Conservation (phyloP, 352 stramenopile species). For the Globisporangium splendens region DNA sequence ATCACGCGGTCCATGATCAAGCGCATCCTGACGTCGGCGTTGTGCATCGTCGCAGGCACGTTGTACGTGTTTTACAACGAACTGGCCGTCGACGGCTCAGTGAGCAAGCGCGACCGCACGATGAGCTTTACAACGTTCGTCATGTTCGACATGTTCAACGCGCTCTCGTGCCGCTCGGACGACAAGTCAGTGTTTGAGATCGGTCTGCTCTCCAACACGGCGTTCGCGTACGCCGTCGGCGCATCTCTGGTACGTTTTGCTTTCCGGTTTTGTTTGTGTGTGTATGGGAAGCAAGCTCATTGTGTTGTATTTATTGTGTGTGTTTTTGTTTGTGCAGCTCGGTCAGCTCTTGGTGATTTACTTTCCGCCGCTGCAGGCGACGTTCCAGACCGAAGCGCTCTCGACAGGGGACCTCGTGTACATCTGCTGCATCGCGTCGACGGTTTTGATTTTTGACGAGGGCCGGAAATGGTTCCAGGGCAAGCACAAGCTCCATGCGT, state of each 20-base stretch:
- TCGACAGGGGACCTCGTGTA: conserved; percentile 90
- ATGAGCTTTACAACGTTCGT: conserved; percentile 99
- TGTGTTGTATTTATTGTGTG: conserved; percentile 2
- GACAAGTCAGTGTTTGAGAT: conserved; percentile 94
- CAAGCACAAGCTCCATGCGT: conserved; percentile 27
- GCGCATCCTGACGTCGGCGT: conserved; percentile 62
- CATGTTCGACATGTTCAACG: conserved; percentile 98
- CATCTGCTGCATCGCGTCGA: conserved; percentile 90
- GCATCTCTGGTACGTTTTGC: conserved; percentile 69
- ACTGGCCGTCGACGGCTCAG: conserved; percentile 77
- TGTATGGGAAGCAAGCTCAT: background rate
- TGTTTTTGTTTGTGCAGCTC: conserved; percentile 33
- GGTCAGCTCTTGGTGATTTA: conserved; percentile 97
- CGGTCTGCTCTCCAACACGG: conserved; percentile 89
- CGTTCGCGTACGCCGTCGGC: conserved; percentile 92
- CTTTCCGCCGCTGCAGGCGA: conserved; percentile 92
- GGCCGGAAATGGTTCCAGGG: conserved; percentile 86
- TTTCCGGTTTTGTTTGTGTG: background rate
- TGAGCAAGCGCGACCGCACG: conserved; percentile 94
- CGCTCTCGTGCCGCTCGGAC: conserved; percentile 93
- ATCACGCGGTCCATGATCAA: conserved; percentile 72
- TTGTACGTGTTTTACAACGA: conserved; percentile 87
- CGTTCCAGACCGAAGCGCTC: conserved; percentile 97
- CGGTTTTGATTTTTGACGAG: conserved; percentile 92
- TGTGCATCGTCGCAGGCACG: conserved; percentile 74